Conservation (phyloP, 2,329 filamentous ascomycete genomes). For the Botrytis squamosa region DNA sequence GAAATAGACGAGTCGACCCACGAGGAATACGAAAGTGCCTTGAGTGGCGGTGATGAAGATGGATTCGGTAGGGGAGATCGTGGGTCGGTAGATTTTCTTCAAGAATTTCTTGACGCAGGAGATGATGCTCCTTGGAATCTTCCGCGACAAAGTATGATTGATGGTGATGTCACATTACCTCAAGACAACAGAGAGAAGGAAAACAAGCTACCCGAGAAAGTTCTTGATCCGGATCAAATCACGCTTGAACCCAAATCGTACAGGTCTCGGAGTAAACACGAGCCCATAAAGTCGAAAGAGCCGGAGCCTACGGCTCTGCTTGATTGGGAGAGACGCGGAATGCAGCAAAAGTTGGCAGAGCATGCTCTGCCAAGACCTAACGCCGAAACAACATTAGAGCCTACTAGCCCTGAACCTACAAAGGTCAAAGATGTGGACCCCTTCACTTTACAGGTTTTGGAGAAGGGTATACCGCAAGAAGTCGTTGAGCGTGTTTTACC, state of each 20-base stretch:
- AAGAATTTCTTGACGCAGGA: constrained; percentile 18
- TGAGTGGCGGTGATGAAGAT: constrained; percentile 18
- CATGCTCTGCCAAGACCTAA: constrained; percentile 11
- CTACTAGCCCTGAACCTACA: constrained; percentile 13
- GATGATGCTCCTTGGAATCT: constrained; percentile 20
- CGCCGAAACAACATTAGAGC: constrained; percentile 7
- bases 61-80: constrained; percentile 18
- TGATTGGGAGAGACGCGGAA: constrained; percentile 18
- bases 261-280: constrained; percentile 10
- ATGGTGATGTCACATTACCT: neutral
- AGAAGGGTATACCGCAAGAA: constrained; percentile 16
- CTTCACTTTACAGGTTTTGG: constrained; percentile 13
- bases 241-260: constrained; percentile 20
- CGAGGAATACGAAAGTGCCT: constrained; percentile 20
- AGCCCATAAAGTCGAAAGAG: constrained; percentile 13
- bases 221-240: constrained; percentile 17
- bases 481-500: constrained; percentile 8
- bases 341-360: constrained; percentile 19
- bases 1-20: constrained; percentile 9
- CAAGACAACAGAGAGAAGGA: neutral
- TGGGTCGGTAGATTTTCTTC: constrained; percentile 10
- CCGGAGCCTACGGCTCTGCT: constrained; percentile 9
- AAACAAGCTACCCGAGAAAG: neutral
- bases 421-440: constrained; percentile 12
- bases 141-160: constrained; percentile 17